phyloP scores from a whole-genome alignment of 140 eudicot genomes.

The Stevia rebaudiana region DNA sequence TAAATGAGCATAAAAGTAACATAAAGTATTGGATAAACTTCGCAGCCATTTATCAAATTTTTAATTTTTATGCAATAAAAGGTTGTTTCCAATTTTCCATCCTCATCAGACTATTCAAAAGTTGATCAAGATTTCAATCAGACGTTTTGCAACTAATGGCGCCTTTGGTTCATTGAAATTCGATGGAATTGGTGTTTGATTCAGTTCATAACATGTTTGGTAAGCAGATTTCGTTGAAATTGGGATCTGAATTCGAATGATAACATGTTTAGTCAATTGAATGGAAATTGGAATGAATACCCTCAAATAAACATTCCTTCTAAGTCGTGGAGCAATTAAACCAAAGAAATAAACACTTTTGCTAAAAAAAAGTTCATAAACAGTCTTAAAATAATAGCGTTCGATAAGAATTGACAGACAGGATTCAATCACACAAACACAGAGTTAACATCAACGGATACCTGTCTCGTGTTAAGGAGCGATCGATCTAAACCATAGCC shows the following conservation, averaged over 20 bases:
- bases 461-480: constrained; percentile 13
- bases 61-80: background rate
- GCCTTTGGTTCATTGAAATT: background rate
- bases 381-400: background rate
- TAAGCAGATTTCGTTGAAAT: background rate
- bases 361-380: too few relatives aligned
- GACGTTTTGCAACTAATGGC: background rate
- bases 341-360: too few relatives aligned
- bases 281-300: background rate
- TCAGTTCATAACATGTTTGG: background rate
- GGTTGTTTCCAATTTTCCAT: background rate
- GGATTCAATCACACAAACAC: background rate
- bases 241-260: background rate
- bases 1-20: background rate
- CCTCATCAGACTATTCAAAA: background rate
- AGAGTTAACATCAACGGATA: background rate
- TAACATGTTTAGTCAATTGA: background rate
- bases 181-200: background rate
- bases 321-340: too few relatives aligned
- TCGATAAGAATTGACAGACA: background rate
- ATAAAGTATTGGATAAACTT: background rate
- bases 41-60: background rate
- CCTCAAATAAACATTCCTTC: background rate
- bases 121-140: background rate
- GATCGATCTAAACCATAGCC: constrained; percentile 14